These are phyloP conservation scores for Prunus salicina DNA, from an alignment of 306 rosid species.

Conservation along the genomic window DNA sequence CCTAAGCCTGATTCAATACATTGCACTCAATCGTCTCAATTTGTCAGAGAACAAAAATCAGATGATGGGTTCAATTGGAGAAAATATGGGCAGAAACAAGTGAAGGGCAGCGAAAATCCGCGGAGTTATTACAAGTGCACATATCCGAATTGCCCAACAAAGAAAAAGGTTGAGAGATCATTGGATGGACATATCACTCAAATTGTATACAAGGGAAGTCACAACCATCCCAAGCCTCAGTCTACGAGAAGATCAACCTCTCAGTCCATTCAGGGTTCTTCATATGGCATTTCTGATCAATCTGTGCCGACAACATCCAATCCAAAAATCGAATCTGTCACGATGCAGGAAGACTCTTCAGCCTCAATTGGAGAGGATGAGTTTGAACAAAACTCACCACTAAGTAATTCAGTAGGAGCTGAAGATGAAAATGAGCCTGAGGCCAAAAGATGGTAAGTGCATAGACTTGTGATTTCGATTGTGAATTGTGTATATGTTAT, in stretches of 20 bases:
- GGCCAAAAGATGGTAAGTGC: conserved; percentile 77
- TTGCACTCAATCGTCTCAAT: conserved; percentile 26
- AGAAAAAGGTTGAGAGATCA: conserved; percentile 86
- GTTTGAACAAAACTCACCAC: conserved; percentile 64
- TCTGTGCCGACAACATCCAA: conserved; percentile 44
- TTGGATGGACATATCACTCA: conserved; percentile 88
- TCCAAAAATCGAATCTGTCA: conserved; percentile 29
- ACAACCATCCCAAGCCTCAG: conserved; percentile 87
- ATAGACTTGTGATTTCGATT: neutral
- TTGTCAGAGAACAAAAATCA: conserved; percentile 56
- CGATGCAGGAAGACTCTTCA: conserved; percentile 72
- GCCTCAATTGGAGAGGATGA: conserved; percentile 71
- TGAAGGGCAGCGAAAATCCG: conserved; percentile 93
- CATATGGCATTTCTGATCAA: conserved; percentile 56
- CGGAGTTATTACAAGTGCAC: conserved; percentile 93
- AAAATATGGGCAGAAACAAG: conserved; percentile 93
- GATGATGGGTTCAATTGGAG: conserved; percentile 95
- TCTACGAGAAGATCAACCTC: conserved; percentile 53
- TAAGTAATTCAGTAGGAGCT: conserved; percentile 50
- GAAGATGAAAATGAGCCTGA: conserved; percentile 59
- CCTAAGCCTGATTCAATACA: conserved; percentile 29
- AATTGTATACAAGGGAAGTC: conserved; percentile 86
- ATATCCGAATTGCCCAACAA: conserved; percentile 57
- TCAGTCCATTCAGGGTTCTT: conserved; percentile 42
- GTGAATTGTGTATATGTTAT: neutral